Evolutionary conservation across 2,329 filamentous ascomycete genomes (phyloP), one percentile per base, ranked within the genome.

Genomic region (Fusarium praegraminearum): DNA sequence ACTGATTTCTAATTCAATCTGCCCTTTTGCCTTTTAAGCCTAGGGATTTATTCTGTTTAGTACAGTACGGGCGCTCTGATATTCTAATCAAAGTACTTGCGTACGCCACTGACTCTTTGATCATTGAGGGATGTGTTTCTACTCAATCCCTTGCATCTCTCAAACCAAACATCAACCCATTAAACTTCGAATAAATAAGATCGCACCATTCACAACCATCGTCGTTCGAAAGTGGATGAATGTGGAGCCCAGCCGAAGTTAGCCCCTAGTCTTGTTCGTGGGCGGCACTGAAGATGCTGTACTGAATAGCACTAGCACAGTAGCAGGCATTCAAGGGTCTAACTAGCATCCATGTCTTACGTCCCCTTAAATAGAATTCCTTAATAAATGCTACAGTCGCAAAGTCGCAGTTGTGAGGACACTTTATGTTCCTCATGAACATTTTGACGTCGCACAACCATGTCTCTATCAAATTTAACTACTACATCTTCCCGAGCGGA

Each of bases 391-490:
- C 28, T 47, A 62, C 22, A 43, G 22, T 53, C 43, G 43, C 49
- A 44, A 58, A 65, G 22, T 49, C 40, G 30, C 55, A 43, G 36
- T 66, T 71, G 72, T 49, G 33, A 57, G 24, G 40, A 44, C 47
- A 55, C 45, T 47, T 47, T 40, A 73, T 74, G 73, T 56, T 65
- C 52, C 41, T 51, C 32, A 68, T 57, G 33, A 62, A 57, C 50
- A 71, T 72, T 51, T 41, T 50, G 44, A 69, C 53, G 56, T 59
- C 52, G 45, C 38, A 32, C 22, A 52, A 65, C 50, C 24, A 76
- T 76, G 75, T 51, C 75, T 58, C 49, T 65, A 12, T 65, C 67
- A 9, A 69, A 65, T n/a, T 52, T 72, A 32, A 71, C 77, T 44
- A 70, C 70, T 18, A 70, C 65, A 13, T 46, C 66, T 26, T 57